A percentile compares a stretch with the other conserved stretches of the same genome.
Conservation (phyloP, 2,329 filamentous ascomycete species). For the Zalaria sp. region DNA sequence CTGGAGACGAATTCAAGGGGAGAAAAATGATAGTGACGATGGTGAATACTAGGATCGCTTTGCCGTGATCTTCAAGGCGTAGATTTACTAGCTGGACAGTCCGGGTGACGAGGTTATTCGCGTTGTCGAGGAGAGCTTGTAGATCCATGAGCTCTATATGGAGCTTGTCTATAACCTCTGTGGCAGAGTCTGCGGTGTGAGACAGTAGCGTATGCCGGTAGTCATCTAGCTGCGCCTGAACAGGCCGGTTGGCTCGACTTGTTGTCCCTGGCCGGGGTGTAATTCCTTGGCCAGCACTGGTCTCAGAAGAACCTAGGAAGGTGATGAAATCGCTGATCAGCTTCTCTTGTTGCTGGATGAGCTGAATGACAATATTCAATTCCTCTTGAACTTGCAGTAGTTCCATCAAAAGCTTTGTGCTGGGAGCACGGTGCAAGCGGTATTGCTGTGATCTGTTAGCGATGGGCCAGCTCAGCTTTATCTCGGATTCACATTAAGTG, state of each 20-base stretch:
- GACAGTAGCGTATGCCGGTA: constrained; percentile 24
- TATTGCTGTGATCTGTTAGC: constrained; percentile 16
- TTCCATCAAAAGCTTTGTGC: constrained; percentile 30
- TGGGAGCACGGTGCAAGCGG: constrained; percentile 25
- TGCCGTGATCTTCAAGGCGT: constrained; percentile 29
- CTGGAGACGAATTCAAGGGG: constrained; percentile 26
- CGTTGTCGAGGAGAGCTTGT: constrained; percentile 26
- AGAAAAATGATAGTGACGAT: constrained; percentile 31
- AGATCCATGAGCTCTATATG: constrained; percentile 25
- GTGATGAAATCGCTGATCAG: constrained; percentile 16
- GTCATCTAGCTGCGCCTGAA: neutral
- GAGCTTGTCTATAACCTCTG: constrained; percentile 26
- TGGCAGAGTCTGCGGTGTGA: constrained; percentile 20
- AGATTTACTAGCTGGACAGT: constrained; percentile 32
- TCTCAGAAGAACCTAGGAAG: constrained; percentile 14
- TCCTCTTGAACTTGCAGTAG: constrained; percentile 30
- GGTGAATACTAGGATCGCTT: constrained; percentile 29
- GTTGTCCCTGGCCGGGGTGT: too few relatives aligned
- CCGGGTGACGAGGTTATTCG: constrained; percentile 26
- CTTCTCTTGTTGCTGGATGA: constrained; percentile 27
- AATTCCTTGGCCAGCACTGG: too few relatives aligned
- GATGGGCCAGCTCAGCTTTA: neutral
- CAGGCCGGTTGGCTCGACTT: too few relatives aligned
- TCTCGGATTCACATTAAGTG: neutral
- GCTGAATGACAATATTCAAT: constrained; percentile 29